These are phyloP conservation scores for Hygrocybe coccinea DNA, from an alignment of 768 basidiomycete species.

Conservation along the genomic window DNA sequence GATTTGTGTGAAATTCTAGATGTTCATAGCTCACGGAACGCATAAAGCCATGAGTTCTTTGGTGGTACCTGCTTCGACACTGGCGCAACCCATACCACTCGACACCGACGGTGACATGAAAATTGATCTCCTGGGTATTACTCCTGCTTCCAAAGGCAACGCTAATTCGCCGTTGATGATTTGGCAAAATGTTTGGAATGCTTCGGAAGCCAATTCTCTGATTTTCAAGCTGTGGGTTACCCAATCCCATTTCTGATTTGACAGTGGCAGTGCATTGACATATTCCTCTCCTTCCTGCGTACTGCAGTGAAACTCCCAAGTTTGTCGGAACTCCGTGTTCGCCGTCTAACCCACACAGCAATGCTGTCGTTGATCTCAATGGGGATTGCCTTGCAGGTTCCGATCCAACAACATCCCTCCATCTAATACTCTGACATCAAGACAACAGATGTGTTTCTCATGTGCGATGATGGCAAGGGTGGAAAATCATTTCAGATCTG, in stretches of 20 bases:
- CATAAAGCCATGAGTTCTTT: slow-evolving; percentile 42
- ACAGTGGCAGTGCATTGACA: neutral
- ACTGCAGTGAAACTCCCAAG: slow-evolving; percentile 49
- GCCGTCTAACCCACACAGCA: slow-evolving; percentile 86
- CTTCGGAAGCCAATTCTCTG: slow-evolving; percentile 43
- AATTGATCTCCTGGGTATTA: slow-evolving; percentile 78
- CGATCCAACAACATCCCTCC: slow-evolving; percentile 12
- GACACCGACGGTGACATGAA: slow-evolving; percentile 87
- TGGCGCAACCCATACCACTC: slow-evolving; percentile 78
- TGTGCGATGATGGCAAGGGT: slow-evolving; percentile 66
- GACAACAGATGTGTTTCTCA: slow-evolving; percentile 77
- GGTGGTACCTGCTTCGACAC: slow-evolving; percentile 55
- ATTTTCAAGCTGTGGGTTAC: slow-evolving; percentile 69
- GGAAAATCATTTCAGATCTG: slow-evolving; percentile 81
- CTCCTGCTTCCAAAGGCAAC: slow-evolving; percentile 34
- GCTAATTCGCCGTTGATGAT: slow-evolving; percentile 47
- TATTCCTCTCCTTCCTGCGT: neutral
- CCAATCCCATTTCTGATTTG: neutral
- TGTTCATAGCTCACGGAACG: neutral
- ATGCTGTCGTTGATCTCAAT: slow-evolving; percentile 89
- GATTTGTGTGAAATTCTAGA: neutral
- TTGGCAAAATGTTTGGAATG: slow-evolving; percentile 81
- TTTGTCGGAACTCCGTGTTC: slow-evolving; percentile 65
- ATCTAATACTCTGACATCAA: neutral
- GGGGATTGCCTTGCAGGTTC: slow-evolving; percentile 93